Base-by-base conservation (phyloP, 2,329 filamentous ascomycete species). In the Sphaceloma murrayae region DNA sequence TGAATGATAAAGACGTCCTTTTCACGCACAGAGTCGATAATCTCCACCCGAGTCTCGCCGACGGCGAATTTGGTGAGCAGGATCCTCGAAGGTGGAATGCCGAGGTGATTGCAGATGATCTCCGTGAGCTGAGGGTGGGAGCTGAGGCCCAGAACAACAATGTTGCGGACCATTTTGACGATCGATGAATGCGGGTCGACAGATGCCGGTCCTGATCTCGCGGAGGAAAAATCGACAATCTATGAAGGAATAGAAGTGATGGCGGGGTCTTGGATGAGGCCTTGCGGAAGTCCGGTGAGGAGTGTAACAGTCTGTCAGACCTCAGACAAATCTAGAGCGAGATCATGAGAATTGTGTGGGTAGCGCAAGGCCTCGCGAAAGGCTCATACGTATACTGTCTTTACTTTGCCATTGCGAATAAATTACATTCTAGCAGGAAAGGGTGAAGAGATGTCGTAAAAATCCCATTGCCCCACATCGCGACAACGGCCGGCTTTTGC, bases 1-100 rank as follows among this genome's bases (percentile, higher is more conserved):
- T 96, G 89, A 58, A 98, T 86, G 61, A 96, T 95, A 69, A 93
- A 98, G 62, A 95, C 91, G 77, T 98, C 91, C 65, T 98, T 98
- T 55, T 85, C 91, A 56, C 91, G 83, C 42, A 98, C 91, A 10
- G 87, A 94, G 65, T 98, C 91, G 62, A 88, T 77, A 58, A 98
- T 94, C 66, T 96, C 91, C 51, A 94, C 89, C 45, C 89, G 80
- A 54, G 85, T 94, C 69, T 96, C 91, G 54, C 91, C 91, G 43
- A 91, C 86, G 22, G 87, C 85, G 69, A 98, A 98, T 68, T 95
- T 95, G 60, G 73, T 77, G 39, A 96, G 78, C 49, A 88, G 78
- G 54, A 89, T 82, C 58, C 87, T 81, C 54, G 86, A 85, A 14
- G 78, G 72, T n/a, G 86, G 81, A 45, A 98, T 79, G 55, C 88